Conservation (phyloP, 2,329 filamentous ascomycete species). For the Polychaeton citri region DNA sequence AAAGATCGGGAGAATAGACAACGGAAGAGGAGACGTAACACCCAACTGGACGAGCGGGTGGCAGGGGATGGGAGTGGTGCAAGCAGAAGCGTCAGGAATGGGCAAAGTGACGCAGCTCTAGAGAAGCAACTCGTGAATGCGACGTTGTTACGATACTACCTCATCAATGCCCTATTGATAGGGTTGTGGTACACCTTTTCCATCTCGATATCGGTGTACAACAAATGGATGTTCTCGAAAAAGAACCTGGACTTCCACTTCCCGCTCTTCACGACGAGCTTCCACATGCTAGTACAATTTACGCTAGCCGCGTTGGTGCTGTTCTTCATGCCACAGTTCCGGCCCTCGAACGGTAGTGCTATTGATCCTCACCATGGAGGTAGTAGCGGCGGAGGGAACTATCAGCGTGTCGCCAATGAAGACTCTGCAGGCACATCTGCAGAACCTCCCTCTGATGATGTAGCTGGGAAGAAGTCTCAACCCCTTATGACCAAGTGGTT, state of each 20-base stretch:
- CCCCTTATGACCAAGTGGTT: conserved; percentile 75
- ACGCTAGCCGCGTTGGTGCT: conserved; percentile 62
- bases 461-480: conserved; percentile 25
- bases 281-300: conserved; percentile 96
- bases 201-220: conserved; percentile 91
- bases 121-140: conserved; percentile 66
- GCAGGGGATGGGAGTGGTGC: conserved; percentile 34
- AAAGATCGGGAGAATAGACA: conserved; percentile 54
- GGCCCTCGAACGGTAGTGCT: conserved; percentile 38
- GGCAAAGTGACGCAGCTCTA: conserved; percentile 46
- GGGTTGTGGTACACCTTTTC: conserved; percentile 83
- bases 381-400: background rate
- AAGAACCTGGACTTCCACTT: conserved; percentile 81
- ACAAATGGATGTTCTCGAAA: conserved; percentile 98
- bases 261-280: conserved; percentile 84
- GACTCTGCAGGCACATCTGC: conserved; percentile 4
- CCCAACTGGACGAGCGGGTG: conserved; percentile 56
- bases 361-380: conserved; percentile 4
- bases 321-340: conserved; percentile 67
- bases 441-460: too few species aligned
- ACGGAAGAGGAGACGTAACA: conserved; percentile 50
- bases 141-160: conserved; percentile 53
- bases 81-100: conserved; percentile 43
- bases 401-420: conserved; percentile 3
- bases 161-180: conserved; percentile 71